phyloP scores from a whole-genome alignment of 2,329 filamentous ascomycete genomes.

The Bimuria novae-zelandiae region DNA sequence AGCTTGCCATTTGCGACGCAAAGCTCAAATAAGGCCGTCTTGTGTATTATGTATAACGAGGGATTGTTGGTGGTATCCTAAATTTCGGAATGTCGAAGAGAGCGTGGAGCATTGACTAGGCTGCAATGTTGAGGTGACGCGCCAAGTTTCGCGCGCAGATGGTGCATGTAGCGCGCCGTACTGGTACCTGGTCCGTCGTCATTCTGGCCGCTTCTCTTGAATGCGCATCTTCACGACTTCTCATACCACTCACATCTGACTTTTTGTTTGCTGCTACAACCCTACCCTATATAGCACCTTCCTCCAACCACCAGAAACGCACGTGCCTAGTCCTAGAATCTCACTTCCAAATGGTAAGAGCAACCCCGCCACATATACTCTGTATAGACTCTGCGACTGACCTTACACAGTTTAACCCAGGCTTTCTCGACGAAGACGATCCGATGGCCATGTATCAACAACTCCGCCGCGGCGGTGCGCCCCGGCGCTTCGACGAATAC shows the following conservation, averaged over 20 bases:
- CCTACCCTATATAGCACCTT: not conserved
- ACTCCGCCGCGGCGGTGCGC: conserved; percentile 54
- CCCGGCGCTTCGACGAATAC: conserved; percentile 94
- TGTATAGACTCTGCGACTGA: conserved; percentile 23
- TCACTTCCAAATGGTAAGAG: conserved; percentile 37
- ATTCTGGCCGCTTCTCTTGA: conserved; percentile 17
- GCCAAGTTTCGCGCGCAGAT: conserved; percentile 20
- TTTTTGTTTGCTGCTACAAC: not conserved
- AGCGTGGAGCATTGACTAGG: conserved; percentile 29
- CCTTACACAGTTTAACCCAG: conserved; percentile 45
- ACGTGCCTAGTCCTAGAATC: not conserved
- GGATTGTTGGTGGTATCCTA: not conserved
- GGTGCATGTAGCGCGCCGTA: conserved; percentile 27
- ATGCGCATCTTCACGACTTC: not conserved
- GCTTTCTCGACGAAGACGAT: conserved; percentile 59
- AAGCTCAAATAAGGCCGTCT: not conserved
- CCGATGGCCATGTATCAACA: conserved; percentile 59
- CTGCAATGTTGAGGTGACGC: conserved; percentile 10
- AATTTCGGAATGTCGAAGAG: not conserved
- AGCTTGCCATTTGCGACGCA: conserved; percentile 32
- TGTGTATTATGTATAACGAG: not conserved
- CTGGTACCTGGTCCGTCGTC: conserved; percentile 22
- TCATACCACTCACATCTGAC: conserved; percentile 6
- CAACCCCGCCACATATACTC: conserved; percentile 29
- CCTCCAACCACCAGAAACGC: not conserved